Evolutionary conservation across 2,329 filamentous ascomycete species (phyloP), one percentile per base, ranked within the genome.

Genomic region (Botrytis aclada): DNA sequence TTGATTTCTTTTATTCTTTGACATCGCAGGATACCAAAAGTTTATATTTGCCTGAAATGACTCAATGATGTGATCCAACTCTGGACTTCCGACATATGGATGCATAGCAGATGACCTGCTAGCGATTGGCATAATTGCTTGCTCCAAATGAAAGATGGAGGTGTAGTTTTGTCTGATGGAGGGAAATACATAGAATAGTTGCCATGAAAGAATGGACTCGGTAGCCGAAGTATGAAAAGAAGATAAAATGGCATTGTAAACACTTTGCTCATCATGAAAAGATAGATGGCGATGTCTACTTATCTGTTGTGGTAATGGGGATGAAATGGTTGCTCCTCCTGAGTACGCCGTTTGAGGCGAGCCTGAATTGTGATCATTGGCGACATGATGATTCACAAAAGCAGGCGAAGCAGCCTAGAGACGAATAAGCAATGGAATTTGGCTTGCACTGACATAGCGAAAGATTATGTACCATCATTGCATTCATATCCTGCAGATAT

Each of bases 11-110:
- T 83, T 84, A 0, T 75, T 73, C 61, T 81, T 81, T 0, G 85
- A 84, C 80, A 86, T 82, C 9, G 84, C 86, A 0, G 85, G 86
- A 72, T 87, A 87, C 84, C 85, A 87, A 65, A 86, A 87, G 77
- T 87, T 88, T 60, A 87, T 80, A 47, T 82, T 83, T 3, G 79
- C 78, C 74, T 85, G 82, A 63, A 88, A 88, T 0, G 84, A 82
- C 1, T 81, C 78, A 0, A 87, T 77, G 8, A 85, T 83, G 0
- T 77, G 77, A 25, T 83, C 81, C 3, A 86, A 78, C 10, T 87
- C 85, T 1, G 82, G 79, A 0, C 81, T 76, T 1, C 82, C 82
- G 8, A 84, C 80, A 56, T 84, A 85, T 0, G 85, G 86, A 34
- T 82, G 82, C 73, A 84, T 81, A 14, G 81, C 80, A 4, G 80